Base-by-base conservation (phyloP, 2,329 filamentous ascomycete species). In the Didymosphaeria variabile region DNA sequence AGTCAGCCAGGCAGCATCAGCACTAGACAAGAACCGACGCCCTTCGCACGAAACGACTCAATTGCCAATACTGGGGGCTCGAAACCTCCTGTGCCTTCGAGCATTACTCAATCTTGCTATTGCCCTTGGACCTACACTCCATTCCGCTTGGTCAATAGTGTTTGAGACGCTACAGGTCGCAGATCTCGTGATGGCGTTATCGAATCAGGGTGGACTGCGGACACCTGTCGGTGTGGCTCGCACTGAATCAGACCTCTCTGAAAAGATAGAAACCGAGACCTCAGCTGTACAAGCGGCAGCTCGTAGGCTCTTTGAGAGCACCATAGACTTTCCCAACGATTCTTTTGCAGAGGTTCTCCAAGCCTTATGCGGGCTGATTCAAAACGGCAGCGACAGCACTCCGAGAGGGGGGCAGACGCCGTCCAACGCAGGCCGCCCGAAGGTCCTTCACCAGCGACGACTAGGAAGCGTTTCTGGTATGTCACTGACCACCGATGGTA, bases 101-200 rank as follows among this genome's bases (percentile, higher is more conserved):
- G 95, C 95, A 32, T 83, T 99, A 17, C 81, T 99, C n/a, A 99
- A 99, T 69, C 81, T 99, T 3, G 95, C 95, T 1, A 99, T 98
- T 71, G 95, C 95, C 2, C 81, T 99, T 1, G 95, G 95, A 0
- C 93, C 95, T 3, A 97, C 93, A 0, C 83, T 99, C 0, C 89
- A 91, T 38, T 84, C 86, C 15, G 91, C 94, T 0, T 99, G 96
- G 92, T 89, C 89, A 1, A 98, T 99, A 60, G 84, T 99, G 17
- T 85, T 99, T 1, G 94, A 97, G 72, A 97, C 94, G 0, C 81
- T 99, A 8, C 93, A 97, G 72, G 92, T 97, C 76, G 94, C 94
- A 2, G 95, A 98, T 70, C 88, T 97, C 64, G 89, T 98, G 4
- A 85, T 97, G 29, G 85, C 87, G 12, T 71, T 78, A 19, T 79